Evolutionary conservation across 179 eudicot genomes (phyloP).

Genomic region (Beta lomatogona): DNA sequence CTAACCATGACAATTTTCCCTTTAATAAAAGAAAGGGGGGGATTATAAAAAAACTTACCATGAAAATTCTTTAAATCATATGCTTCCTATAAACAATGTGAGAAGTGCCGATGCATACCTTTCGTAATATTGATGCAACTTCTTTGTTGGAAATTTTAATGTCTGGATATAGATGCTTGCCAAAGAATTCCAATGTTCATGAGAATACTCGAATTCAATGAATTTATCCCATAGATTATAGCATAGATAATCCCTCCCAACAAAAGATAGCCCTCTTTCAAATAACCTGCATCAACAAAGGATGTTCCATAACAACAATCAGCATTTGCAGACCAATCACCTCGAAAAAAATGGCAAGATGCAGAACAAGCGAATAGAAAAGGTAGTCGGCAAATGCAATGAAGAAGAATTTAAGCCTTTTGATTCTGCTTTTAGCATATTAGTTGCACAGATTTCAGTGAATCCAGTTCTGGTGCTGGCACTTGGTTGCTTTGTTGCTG

Average conservation of each 20-base stretch:
- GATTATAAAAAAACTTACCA: neutral
- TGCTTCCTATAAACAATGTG: slow-evolving; percentile 2
- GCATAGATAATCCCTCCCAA: slow-evolving; percentile 80
- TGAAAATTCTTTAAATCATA: neutral
- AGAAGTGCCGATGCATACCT: slow-evolving; percentile 42
- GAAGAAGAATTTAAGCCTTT: neutral
- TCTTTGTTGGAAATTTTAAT: slow-evolving; percentile 76
- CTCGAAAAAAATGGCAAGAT: neutral
- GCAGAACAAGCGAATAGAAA: neutral
- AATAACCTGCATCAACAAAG: slow-evolving; percentile 56
- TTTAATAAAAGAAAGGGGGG: too few relatives aligned
- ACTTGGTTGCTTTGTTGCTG: too few relatives aligned
- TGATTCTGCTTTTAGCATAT: too few relatives aligned
- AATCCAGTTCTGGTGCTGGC: too few relatives aligned
- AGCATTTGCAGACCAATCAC: neutral
- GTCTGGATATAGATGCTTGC: slow-evolving; percentile 61
- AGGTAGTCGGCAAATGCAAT: neutral
- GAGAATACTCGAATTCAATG: slow-evolving; percentile 76
- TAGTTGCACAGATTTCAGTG: too few relatives aligned
- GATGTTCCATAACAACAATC: neutral
- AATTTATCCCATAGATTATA: slow-evolving; percentile 82
- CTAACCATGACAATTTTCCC: neutral
- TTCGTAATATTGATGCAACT: slow-evolving; percentile 73
- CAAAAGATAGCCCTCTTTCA: slow-evolving; percentile 69
- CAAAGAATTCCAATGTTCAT: slow-evolving; percentile 77